Conservation (phyloP, 371 early-diverging fungal species). For the Mortierella sp. region DNA sequence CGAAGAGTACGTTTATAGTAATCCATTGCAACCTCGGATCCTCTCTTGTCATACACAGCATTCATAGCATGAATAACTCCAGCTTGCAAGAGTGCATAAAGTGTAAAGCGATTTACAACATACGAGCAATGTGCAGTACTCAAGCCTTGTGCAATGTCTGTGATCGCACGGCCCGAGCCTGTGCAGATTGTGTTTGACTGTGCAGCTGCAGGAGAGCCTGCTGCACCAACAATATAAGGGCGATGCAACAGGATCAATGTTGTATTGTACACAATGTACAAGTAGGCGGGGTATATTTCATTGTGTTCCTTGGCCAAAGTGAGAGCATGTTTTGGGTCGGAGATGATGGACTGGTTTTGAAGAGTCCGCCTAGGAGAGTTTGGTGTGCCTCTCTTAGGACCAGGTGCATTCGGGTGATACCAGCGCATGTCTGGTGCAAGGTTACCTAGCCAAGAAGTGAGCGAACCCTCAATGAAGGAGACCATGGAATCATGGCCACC, state of each 20-base stretch:
- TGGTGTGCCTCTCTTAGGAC: constrained; percentile 25
- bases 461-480: constrained; percentile 52
- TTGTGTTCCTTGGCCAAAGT: constrained; percentile 25
- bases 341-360: background rate
- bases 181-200: constrained; percentile 57
- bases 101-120: constrained; percentile 55
- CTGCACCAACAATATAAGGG: constrained; percentile 67
- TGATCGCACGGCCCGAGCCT: constrained; percentile 54
- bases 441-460: constrained; percentile 60
- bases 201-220: constrained; percentile 55
- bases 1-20: constrained; percentile 48
- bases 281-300: constrained; percentile 49
- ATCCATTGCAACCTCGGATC: constrained; percentile 52
- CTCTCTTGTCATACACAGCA: constrained; percentile 54
- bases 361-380: constrained; percentile 34
- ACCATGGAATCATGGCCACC: constrained; percentile 58
- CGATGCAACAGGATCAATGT: constrained; percentile 85
- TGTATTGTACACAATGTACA: constrained; percentile 87
- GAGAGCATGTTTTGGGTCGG: constrained; percentile 15
- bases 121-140: constrained; percentile 48
- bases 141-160: constrained; percentile 50
- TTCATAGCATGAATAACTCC: constrained; percentile 58
- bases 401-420: constrained; percentile 30
- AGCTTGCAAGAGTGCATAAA: constrained; percentile 55
- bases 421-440: constrained; percentile 54